These are phyloP conservation scores for Hippophae rhamnoides DNA, from an alignment of 306 rosid species.

Conservation along the genomic window DNA sequence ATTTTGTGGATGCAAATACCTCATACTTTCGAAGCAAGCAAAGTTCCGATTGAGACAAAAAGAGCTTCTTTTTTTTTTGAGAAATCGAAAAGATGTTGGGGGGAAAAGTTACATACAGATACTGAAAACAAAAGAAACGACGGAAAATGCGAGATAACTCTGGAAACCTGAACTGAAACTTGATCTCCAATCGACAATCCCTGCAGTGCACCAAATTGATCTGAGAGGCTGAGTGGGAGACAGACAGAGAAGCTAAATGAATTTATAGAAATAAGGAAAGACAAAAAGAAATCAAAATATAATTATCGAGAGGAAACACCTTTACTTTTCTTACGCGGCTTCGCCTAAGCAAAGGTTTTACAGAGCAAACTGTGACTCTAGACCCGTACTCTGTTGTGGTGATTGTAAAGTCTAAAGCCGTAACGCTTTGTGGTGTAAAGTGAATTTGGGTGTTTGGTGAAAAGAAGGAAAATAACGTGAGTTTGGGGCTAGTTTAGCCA, in stretches of 20 bases:
- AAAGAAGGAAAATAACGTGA: too few species aligned
- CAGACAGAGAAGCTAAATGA: not conserved
- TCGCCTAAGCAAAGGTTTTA: too few species aligned
- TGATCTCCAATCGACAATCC: slow-evolving; percentile 20
- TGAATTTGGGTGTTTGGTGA: too few species aligned
- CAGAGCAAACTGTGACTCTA: too few species aligned
- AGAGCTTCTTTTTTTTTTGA: slow-evolving; percentile 10
- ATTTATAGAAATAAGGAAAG: not conserved
- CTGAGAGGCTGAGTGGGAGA: slow-evolving; percentile 6
- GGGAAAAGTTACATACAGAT: slow-evolving; percentile 7
- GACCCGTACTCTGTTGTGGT: too few species aligned
- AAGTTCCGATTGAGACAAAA: not conserved
- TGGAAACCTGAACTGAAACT: slow-evolving; percentile 12
- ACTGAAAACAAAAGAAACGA: slow-evolving; percentile 12
- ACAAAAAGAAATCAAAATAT: not conserved
- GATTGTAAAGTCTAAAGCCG: too few species aligned
- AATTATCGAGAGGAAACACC: not conserved
- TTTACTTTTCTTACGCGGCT: too few species aligned
- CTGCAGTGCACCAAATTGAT: slow-evolving; percentile 15
- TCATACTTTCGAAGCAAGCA: slow-evolving; percentile 2
- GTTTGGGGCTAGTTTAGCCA: too few species aligned
- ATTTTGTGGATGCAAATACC: slow-evolving; percentile 7
- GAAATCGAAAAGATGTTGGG: slow-evolving; percentile 26
- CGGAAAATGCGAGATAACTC: slow-evolving; percentile 7
- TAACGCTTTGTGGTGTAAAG: too few species aligned